phyloP scores from a whole-genome alignment of 331 rosid species.

The Rosa hybrid region DNA sequence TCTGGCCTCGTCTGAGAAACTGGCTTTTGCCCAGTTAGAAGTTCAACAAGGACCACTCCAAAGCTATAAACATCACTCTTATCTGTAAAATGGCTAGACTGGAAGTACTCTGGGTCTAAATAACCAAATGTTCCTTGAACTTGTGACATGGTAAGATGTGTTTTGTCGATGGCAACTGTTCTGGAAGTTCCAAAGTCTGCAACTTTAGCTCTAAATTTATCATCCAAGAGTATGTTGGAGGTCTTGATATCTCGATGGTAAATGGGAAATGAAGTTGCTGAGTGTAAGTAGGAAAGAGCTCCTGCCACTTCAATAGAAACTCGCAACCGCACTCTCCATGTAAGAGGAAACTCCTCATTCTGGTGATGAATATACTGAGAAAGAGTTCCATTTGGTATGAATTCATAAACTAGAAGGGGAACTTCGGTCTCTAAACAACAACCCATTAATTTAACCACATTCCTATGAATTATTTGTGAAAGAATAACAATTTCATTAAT shows the following conservation, averaged over 20 bases:
- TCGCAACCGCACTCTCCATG: conserved; percentile 23
- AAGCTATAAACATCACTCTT: conserved; percentile 35
- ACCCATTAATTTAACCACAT: conserved; percentile 25
- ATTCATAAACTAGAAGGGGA: conserved; percentile 29
- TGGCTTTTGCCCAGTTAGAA: conserved; percentile 22
- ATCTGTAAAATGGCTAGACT: conserved; percentile 25
- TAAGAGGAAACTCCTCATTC: conserved; percentile 25
- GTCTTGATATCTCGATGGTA: conserved; percentile 38
- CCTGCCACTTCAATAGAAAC: conserved; percentile 21
- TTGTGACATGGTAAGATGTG: conserved; percentile 25
- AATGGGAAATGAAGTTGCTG: conserved; percentile 21
- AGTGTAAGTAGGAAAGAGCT: conserved; percentile 37
- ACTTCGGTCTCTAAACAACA: conserved; percentile 27
- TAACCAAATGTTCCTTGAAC: conserved; percentile 32
- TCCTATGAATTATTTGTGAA: conserved; percentile 24
- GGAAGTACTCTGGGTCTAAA: conserved; percentile 30
- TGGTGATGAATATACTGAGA: conserved; percentile 2
- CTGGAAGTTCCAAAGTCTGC: conserved; percentile 39
- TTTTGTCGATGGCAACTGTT: conserved; percentile 20
- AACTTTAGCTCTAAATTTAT: conserved; percentile 23
- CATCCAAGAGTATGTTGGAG: conserved; percentile 32
- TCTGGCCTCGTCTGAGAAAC: background rate
- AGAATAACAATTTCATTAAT: conserved; percentile 21
- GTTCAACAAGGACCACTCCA: conserved; percentile 31
- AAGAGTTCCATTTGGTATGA: conserved; percentile 24